phyloP scores from a whole-genome alignment of 148 eudicot genomes.

The Fallopia convolvulus region DNA sequence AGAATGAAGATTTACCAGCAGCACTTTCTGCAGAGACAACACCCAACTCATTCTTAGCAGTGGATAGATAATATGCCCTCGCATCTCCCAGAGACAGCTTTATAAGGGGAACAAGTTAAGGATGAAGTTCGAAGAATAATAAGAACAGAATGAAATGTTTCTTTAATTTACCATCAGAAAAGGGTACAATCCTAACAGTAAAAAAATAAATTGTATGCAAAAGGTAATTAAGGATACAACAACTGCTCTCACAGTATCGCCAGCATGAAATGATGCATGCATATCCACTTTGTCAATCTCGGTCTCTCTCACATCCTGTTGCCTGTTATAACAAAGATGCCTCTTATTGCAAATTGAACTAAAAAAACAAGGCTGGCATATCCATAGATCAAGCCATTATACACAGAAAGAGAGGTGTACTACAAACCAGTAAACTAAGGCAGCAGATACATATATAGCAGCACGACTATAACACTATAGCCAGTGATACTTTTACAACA shows the following conservation, averaged over 20 bases:
- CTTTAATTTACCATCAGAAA: neutral
- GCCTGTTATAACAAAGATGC: conserved; percentile 39
- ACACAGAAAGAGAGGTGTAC: neutral
- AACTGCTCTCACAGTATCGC: conserved; percentile 76
- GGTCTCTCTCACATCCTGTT: conserved; percentile 96
- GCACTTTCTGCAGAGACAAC: conserved; percentile 94
- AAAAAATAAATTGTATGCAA: neutral
- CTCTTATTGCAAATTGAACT: neutral
- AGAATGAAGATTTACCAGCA: conserved; percentile 41
- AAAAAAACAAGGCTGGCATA: neutral
- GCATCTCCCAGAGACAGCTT: conserved; percentile 98
- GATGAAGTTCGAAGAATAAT: conserved; percentile 11
- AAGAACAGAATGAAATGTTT: neutral
- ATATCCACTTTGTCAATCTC: conserved; percentile 98
- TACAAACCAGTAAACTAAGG: neutral
- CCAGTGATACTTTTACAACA: neutral
- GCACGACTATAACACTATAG: neutral
- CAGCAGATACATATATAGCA: neutral
- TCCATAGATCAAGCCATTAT: neutral
- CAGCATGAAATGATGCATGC: conserved; percentile 82
- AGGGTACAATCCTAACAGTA: neutral
- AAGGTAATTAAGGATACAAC: conserved; percentile 70
- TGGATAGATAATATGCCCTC: conserved; percentile 88
- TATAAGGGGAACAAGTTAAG: conserved; percentile 28
- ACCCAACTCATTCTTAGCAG: conserved; percentile 89